phyloP scores from a whole-genome alignment of 2,329 filamentous ascomycete genomes.

The Aspergillus jensenii region DNA sequence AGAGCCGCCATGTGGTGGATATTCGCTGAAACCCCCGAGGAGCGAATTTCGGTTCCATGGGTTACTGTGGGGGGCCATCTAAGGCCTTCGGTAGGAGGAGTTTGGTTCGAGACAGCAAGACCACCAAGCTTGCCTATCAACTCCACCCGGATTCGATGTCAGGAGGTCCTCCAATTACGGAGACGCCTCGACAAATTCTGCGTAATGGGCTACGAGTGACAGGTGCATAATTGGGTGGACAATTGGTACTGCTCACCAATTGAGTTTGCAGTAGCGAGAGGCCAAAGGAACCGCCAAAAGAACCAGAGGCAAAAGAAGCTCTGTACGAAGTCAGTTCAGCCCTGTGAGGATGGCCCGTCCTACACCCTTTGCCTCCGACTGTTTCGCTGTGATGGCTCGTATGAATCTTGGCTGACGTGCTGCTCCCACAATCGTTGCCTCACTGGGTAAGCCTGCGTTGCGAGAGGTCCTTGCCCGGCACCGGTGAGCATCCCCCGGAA shows the following conservation, averaged over 20 bases:
- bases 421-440: conserved; percentile 7
- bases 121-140: conserved; percentile 5
- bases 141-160: conserved; percentile 8
- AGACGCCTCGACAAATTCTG: background rate
- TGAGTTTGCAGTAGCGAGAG: background rate
- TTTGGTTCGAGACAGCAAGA: conserved; percentile 6
- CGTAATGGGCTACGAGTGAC: background rate
- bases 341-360: conserved; percentile 1
- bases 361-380: conserved; percentile 1
- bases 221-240: background rate
- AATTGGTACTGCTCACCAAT: background rate
- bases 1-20: background rate
- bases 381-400: background rate
- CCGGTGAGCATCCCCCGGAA: conserved; percentile 33
- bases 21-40: background rate
- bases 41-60: conserved; percentile 1
- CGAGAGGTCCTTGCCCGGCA: conserved; percentile 15
- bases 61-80: conserved; percentile 6
- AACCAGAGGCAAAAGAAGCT: background rate
- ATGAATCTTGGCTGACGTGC: conserved; percentile 30
- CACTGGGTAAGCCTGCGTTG: conserved; percentile 11
- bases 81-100: background rate
- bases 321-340: background rate
- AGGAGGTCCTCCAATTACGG: background rate
- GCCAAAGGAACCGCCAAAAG: background rate